These are phyloP conservation scores for Lyophyllum semitale DNA, from an alignment of 768 basidiomycete species.

Conservation along the genomic window DNA sequence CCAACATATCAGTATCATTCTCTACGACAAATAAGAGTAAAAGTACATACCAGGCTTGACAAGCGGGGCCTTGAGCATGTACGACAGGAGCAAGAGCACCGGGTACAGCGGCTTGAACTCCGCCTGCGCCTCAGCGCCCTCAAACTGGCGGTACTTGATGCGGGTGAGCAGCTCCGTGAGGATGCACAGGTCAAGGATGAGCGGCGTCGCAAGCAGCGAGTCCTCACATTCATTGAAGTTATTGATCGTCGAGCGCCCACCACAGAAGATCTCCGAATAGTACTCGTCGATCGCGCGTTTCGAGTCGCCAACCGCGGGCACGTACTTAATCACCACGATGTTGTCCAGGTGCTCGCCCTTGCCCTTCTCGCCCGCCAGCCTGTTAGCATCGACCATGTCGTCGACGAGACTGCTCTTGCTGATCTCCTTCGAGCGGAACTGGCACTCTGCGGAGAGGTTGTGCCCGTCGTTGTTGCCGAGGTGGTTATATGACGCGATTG, in stretches of 20 bases:
- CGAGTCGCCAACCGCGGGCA: slow-evolving; percentile 94
- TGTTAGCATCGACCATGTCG: slow-evolving; percentile 95
- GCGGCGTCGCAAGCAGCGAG: slow-evolving; percentile 91
- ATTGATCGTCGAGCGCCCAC: slow-evolving; percentile 91
- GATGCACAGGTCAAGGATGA: slow-evolving; percentile 93
- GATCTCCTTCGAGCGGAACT: slow-evolving; percentile 99
- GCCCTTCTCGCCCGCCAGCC: slow-evolving; percentile 57
- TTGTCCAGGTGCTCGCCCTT: slow-evolving; percentile 99
- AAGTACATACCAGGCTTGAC: slow-evolving; percentile 76
- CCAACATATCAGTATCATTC: background rate
- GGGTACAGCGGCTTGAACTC: slow-evolving; percentile 88
- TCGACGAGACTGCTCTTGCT: slow-evolving; percentile 96
- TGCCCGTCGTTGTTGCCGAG: slow-evolving; percentile 97
- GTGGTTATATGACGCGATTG: slow-evolving; percentile 98
- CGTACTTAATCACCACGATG: slow-evolving; percentile 95
- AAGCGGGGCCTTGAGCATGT: slow-evolving; percentile 98
- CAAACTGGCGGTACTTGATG: slow-evolving; percentile 76
- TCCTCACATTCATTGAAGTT: slow-evolving; percentile 99
- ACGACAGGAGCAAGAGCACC: slow-evolving; percentile 88
- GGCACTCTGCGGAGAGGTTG: slow-evolving; percentile 85
- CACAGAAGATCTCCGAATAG: slow-evolving; percentile 97
- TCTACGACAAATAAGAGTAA: background rate
- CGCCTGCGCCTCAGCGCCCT: slow-evolving; percentile 28
- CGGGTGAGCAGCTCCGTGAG: slow-evolving; percentile 94
- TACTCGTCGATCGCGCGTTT: slow-evolving; percentile 99